Conservation (phyloP, 345 rosid genomes). For the Clausena lansium region DNA sequence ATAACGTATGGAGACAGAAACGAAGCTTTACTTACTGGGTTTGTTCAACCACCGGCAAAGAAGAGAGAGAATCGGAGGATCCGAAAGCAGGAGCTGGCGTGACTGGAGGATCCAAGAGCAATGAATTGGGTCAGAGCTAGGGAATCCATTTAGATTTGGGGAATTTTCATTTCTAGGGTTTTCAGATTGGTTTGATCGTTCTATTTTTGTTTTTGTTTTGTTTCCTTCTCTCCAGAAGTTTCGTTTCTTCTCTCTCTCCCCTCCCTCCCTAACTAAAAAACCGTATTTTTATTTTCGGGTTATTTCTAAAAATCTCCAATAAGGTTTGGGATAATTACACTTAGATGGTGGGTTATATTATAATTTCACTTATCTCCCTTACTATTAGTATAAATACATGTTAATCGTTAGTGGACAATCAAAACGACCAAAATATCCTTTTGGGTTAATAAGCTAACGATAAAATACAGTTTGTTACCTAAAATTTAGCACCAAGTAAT, state of each 20-base stretch:
- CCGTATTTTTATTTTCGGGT: background rate
- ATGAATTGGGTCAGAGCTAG: conserved; percentile 39
- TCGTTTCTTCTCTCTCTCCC: background rate
- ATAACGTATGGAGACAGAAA: background rate
- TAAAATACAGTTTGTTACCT: too few relatives aligned
- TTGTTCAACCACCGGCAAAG: conserved; percentile 41
- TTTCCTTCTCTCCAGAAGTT: conserved; percentile 3
- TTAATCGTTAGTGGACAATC: too few relatives aligned
- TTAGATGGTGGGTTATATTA: too few relatives aligned
- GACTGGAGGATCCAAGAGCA: conserved; percentile 28
- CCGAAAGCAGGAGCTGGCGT: conserved; percentile 28
- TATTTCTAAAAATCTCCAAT: too few relatives aligned
- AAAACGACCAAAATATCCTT: too few relatives aligned
- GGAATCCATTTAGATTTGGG: conserved; percentile 66
- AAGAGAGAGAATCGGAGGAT: conserved; percentile 40
- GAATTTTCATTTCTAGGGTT: conserved; percentile 44
- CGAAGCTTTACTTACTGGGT: background rate
- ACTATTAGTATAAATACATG: too few relatives aligned
- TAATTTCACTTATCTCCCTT: too few relatives aligned
- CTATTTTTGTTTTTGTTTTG: background rate
- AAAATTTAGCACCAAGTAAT: too few relatives aligned
- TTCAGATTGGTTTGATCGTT: conserved; percentile 14
- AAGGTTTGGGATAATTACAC: too few relatives aligned
- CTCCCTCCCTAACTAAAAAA: background rate
- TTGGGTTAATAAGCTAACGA: too few relatives aligned